phyloP scores from a whole-genome alignment of 192 early-diverging fungal genomes.

The Phycomyces nitens region DNA sequence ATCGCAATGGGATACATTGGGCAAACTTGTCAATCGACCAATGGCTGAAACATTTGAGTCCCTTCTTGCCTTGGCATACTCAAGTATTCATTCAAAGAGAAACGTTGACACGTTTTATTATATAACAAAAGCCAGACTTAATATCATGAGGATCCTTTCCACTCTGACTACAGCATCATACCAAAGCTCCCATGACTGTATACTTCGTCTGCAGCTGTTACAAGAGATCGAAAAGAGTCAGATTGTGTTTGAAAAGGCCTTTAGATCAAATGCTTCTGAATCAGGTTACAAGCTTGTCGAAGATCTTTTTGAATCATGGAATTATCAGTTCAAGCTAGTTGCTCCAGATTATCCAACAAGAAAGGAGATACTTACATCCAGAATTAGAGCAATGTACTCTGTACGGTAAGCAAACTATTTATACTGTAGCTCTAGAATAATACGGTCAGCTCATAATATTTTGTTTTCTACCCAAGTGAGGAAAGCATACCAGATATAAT shows the following conservation, averaged over 20 bases:
- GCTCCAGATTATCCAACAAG: background rate
- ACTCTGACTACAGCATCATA: slow-evolving; percentile 69
- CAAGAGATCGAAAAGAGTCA: slow-evolving; percentile 54
- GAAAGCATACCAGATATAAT: background rate
- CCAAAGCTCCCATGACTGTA: slow-evolving; percentile 49
- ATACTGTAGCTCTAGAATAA: background rate
- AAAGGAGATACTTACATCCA: background rate
- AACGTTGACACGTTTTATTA: slow-evolving; percentile 26
- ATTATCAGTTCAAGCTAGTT: background rate
- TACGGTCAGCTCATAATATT: background rate
- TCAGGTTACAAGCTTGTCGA: background rate
- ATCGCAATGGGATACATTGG: slow-evolving; percentile 56
- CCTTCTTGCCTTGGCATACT: slow-evolving; percentile 49
- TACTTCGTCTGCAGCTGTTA: slow-evolving; percentile 65
- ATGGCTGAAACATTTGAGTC: slow-evolving; percentile 51
- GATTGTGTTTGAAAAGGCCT: background rate
- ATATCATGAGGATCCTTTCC: slow-evolving; percentile 47
- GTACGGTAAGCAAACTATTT: background rate
- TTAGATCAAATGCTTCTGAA: background rate
- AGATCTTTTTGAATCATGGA: background rate
- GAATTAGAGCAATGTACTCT: background rate
- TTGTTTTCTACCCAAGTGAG: background rate
- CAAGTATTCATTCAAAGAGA: slow-evolving; percentile 41
- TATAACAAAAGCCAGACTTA: slow-evolving; percentile 41
- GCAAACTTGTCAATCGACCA: slow-evolving; percentile 36